Percentiles rank a stretch among this genome's conserved stretches.
Conservation (phyloP, 331 rosid species). For the Quercus lobata region DNA sequence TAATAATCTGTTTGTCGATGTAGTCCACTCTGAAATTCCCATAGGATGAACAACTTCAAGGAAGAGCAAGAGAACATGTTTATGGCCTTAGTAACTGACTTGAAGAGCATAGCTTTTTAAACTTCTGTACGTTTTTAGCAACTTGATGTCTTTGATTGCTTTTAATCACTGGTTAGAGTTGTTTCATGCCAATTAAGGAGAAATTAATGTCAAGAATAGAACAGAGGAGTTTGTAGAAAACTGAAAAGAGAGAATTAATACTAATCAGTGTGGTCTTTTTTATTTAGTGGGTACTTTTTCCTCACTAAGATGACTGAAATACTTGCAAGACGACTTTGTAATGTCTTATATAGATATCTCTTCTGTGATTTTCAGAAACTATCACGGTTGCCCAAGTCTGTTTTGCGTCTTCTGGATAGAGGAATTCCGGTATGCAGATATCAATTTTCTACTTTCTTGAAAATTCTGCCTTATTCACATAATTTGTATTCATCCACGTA, state of each 20-base stretch:
- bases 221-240: background rate
- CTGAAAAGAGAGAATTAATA: background rate
- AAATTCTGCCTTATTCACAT: background rate
- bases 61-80: background rate
- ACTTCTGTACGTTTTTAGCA: background rate
- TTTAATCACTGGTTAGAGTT: background rate
- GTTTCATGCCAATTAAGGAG: background rate
- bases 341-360: background rate
- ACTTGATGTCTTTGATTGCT: background rate
- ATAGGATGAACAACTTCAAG: background rate
- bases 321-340: background rate
- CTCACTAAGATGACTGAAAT: background rate
- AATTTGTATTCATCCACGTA: background rate
- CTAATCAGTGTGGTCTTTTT: background rate
- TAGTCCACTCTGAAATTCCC: background rate
- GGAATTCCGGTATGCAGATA: slow-evolving; percentile 68
- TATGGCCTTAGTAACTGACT: background rate
- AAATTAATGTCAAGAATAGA: background rate
- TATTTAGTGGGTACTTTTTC: background rate
- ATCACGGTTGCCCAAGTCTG: slow-evolving; percentile 79
- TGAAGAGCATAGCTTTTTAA: background rate
- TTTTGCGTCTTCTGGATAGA: slow-evolving; percentile 77
- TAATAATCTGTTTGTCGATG: background rate
- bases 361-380: slow-evolving; percentile 61
- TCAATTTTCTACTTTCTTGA: slow-evolving; percentile 4